Percentiles rank a stretch among this genome's conserved stretches.
Evolutionary conservation across 2,329 filamentous ascomycete species (phyloP).

Genomic region (Colletotrichum sp.): DNA sequence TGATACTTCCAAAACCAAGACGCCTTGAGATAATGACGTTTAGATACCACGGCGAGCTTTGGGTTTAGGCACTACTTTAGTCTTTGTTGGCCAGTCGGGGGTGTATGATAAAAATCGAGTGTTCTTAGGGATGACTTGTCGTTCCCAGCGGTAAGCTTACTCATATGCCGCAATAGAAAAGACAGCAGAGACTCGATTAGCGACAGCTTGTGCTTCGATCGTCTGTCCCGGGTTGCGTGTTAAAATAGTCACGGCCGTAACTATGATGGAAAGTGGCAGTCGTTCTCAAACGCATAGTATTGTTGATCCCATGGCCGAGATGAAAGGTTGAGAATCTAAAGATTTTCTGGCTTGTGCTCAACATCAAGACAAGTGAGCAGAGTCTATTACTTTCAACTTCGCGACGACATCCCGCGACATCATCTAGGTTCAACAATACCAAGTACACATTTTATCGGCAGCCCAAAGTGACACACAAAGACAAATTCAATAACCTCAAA

Average conservation of each 20-base stretch:
- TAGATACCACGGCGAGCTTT: background rate
- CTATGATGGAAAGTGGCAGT: background rate
- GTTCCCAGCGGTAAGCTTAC: background rate
- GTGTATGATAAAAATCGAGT: background rate
- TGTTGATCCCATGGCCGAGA: background rate
- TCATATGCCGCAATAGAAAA: background rate
- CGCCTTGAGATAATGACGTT: accelerated
- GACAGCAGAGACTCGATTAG: background rate
- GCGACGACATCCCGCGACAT: background rate
- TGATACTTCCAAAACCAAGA: background rate
- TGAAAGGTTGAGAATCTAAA: background rate
- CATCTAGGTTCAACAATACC: background rate
- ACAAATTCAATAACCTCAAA: background rate
- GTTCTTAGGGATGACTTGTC: accelerated
- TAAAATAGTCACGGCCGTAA: background rate
- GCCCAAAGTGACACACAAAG: background rate
- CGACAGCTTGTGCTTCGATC: background rate
- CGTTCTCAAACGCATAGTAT: accelerated
- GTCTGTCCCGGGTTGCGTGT: background rate
- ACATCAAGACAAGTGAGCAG: background rate
- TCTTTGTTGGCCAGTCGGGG: background rate
- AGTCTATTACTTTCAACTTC: background rate
- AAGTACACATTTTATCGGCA: background rate
- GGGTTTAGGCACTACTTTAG: background rate
- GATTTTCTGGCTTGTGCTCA: accelerated